Conservation (phyloP, 768 basidiomycete species). For the Gloeostereum incarnatum region DNA sequence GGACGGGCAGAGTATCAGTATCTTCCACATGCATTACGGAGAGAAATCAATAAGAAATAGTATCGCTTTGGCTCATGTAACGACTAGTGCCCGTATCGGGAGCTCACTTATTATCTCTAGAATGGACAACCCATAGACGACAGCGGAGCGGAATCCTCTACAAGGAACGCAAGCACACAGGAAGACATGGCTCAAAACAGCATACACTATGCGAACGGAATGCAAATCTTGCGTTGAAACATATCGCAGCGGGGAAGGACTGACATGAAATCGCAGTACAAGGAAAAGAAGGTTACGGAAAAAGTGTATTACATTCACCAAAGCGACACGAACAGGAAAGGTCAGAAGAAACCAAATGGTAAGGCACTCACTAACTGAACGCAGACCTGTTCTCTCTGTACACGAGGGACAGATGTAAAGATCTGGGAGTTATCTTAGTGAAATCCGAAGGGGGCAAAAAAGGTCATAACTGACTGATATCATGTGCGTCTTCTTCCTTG, state of each 20-base stretch:
- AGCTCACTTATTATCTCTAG: conserved; percentile 4
- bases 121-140: conserved; percentile 10
- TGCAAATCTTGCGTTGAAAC: no score
- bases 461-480: conserved; percentile 55
- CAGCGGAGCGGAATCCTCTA: neutral
- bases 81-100: conserved; percentile 15
- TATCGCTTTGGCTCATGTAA: no score
- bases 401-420: conserved; percentile 51
- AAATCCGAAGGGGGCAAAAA: conserved; percentile 6
- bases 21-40: no score
- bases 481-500: conserved; percentile 54
- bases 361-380: conserved; percentile 68
- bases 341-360: no score
- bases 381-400: conserved; percentile 50
- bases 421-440: conserved; percentile 25
- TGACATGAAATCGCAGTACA: no score
- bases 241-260: no score
- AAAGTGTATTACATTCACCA: no score
- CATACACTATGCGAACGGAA: neutral
- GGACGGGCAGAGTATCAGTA: conserved; percentile 6
- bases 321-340: no score
- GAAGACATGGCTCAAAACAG: neutral
- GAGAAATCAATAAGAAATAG: no score
- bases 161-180: neutral
- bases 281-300: no score